Base-by-base conservation (phyloP, 345 rosid genomes). In the Dimocarpus longan region DNA sequence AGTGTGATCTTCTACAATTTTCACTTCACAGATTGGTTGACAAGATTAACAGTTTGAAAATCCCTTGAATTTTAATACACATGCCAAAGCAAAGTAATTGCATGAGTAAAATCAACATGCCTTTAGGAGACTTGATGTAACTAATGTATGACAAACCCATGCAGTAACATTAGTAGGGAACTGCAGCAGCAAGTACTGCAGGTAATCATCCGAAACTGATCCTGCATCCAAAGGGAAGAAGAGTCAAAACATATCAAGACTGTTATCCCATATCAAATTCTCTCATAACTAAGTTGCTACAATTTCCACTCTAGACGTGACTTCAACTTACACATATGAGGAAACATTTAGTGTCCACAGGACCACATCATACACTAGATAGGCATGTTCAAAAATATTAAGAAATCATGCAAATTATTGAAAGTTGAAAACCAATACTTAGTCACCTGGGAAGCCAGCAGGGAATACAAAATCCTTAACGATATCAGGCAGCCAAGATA, bases 41-140 rank as follows among this genome's bases (percentile, higher is more conserved):
- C 37, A 12, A 70, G 54, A 75, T 75, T 63, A 72, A 66, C 16
- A 15, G 39, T 50, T 39, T 39, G 37, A 44, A 44, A 43, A 37
- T 64, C 65, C 66, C 37, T 74, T 59, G 52, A 72, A 71, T 42
- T 77, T 83, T 79, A 80, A 65, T 37, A 43, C 80, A 79, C 85
- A 84, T 84, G 77, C 82, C 85, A 74, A 78, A 76, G 72, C 56
- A 81, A 80, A 77, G 62, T 73, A 82, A 74, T 66, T 56, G 71
- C 83, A 77, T 75, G 80, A 83, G 88, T 84, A 83, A 84, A 84
- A 82, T 78, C 76, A 78, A 84, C 96, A 74, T 92, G 93, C 99
- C 98, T 95, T 93, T 78, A 96, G 89, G 80, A 96, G 99, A 87
- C 95, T 93, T 68, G 99, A 93, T 3, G 98, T 96, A 84, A 93